Conservation (phyloP, 2,329 filamentous ascomycete species). For the Xylaria polymorpha region DNA sequence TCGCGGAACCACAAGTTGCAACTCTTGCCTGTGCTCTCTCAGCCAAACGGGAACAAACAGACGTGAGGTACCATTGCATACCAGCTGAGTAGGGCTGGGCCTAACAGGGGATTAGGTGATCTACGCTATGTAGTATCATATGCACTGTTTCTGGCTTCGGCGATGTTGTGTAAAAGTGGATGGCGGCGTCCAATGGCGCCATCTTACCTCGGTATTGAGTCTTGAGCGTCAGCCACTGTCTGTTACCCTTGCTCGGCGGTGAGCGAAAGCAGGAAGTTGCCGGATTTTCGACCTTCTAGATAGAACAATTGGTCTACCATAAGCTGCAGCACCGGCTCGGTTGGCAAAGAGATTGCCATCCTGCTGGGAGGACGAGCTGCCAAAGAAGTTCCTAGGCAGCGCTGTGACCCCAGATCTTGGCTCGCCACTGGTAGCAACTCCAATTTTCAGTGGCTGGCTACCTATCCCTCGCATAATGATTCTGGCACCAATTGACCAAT, state of each 20-base stretch:
- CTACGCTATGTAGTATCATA: neutral
- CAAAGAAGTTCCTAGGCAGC: slow-evolving; percentile 17
- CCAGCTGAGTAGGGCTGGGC: neutral
- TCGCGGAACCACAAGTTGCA: neutral
- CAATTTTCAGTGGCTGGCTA: slow-evolving; percentile 11
- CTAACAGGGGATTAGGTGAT: neutral
- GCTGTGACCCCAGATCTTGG: slow-evolving; percentile 34
- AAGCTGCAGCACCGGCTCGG: neutral
- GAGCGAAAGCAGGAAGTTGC: neutral
- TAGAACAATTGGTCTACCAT: neutral
- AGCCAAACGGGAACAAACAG: neutral
- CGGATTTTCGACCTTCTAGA: slow-evolving; percentile 9
- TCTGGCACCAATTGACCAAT: slow-evolving; percentile 26
- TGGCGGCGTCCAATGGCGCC: neutral
- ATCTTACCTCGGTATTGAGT: neutral
- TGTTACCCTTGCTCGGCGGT: neutral
- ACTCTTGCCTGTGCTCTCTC: neutral
- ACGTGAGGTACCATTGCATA: slow-evolving; percentile 9
- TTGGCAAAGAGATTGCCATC: slow-evolving; percentile 12
- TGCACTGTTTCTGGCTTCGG: neutral
- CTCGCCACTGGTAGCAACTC: slow-evolving; percentile 26
- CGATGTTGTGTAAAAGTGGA: neutral
- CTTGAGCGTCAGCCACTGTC: neutral
- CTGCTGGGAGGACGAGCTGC: slow-evolving; percentile 8
- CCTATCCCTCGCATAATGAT: slow-evolving; percentile 8